A percentile compares a stretch with the other conserved stretches of the same genome.
These are phyloP conservation scores for Millerago galiae DNA, from an alignment of 805 yeast genomes.

Conservation along the genomic window DNA sequence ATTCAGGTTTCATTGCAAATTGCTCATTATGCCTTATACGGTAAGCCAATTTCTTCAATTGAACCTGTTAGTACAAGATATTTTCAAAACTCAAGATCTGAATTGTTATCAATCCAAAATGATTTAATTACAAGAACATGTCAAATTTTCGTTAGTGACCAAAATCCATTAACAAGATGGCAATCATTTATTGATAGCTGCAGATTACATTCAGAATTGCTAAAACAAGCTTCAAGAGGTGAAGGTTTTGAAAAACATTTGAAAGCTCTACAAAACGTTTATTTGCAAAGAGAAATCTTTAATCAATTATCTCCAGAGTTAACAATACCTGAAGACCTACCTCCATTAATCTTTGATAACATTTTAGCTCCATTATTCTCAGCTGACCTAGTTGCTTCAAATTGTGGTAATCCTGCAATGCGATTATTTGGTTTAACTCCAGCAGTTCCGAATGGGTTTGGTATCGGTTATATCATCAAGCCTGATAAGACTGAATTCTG, in stretches of 20 bases:
- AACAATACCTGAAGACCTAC: constrained; percentile 26
- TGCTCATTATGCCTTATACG: constrained; percentile 85
- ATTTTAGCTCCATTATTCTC: constrained; percentile 30
- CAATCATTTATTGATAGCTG: constrained; percentile 44
- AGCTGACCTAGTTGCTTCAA: constrained; percentile 49
- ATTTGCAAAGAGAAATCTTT: constrained; percentile 41
- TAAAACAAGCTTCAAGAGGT: constrained; percentile 51
- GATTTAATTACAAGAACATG: constrained; percentile 44
- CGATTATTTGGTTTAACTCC: constrained; percentile 88
- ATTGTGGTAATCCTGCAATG: constrained; percentile 90
- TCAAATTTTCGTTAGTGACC: constrained; percentile 57
- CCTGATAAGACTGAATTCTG: constrained; percentile 76
- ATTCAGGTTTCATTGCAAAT: constrained; percentile 88
- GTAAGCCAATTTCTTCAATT: constrained; percentile 80
- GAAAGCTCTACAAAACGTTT: constrained; percentile 54
- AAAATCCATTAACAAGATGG: constrained; percentile 42
- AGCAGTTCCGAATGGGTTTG: constrained; percentile 81
- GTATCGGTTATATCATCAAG: constrained; percentile 86
- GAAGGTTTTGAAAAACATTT: constrained; percentile 69
- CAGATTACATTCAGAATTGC: constrained; percentile 40
- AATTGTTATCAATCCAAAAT: constrained; percentile 59
- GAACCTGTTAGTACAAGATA: constrained; percentile 82
- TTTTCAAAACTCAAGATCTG: constrained; percentile 65
- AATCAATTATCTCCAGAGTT: constrained; percentile 40
- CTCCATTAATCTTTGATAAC: constrained; percentile 41